Conservation (phyloP, 75 land plant genomes). For the Isoetes taiwanensis region DNA sequence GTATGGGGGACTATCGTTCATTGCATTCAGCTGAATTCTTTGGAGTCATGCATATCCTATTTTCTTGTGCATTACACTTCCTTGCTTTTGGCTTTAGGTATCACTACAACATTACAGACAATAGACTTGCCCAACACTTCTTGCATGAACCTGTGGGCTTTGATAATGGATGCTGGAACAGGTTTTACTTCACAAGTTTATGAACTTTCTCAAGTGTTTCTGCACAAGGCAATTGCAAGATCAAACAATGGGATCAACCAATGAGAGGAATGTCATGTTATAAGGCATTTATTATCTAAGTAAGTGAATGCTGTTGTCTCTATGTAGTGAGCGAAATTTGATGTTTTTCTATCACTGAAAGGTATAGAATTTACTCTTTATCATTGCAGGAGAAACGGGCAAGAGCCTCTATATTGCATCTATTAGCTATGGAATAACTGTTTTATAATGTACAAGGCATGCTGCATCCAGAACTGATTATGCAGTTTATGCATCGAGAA, state of each 20-base stretch:
- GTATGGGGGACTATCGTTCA: too few species aligned
- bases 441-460: too few species aligned
- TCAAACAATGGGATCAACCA: background rate
- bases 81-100: background rate
- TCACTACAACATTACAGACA: constrained; percentile 1
- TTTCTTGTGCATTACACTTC: too few species aligned
- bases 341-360: too few species aligned
- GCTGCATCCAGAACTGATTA: too few species aligned
- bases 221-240: constrained; percentile 4
- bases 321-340: background rate
- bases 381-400: constrained; percentile 4
- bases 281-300: background rate
- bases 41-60: too few species aligned
- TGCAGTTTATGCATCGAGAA: too few species aligned
- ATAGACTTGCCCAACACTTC: background rate
- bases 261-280: background rate
- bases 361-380: background rate
- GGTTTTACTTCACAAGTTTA: background rate
- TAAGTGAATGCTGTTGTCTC: background rate
- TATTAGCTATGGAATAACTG: background rate
- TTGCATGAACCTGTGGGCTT: background rate
- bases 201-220: constrained; percentile 1
- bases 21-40: too few species aligned
- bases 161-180: constrained; percentile 7
- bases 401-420: constrained; percentile 3